Base-by-base conservation (phyloP, 73 alveolate genomes). In the Paramecium biaurelia region DNA sequence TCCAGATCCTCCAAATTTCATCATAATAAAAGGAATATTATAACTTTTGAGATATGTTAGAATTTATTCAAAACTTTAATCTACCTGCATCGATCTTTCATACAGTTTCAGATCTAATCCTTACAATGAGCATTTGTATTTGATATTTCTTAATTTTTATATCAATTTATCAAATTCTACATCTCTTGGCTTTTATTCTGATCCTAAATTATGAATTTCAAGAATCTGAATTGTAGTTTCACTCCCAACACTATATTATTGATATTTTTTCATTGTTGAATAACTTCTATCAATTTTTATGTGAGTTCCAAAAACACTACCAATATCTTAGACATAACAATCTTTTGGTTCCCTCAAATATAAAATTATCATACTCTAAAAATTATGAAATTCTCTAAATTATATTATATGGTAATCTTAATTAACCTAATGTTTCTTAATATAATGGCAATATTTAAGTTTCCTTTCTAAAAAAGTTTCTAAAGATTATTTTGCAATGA, bases 241-340 rank as follows among this genome's bases (percentile, higher is more conserved):
- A 24, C 85, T 82, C 11, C 94, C 94, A 2, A 89, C 23, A 5
- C 47, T 20, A 57, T 43, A 89, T 8, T 38, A 76, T n/a, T 89
- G 41, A 70, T 63, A 43, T 70, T 72, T 70, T 43, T 70, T 59
- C 43, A 70, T 28, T 28, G 20, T n/a, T 26, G 85, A 42, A 20
- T 70, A 41, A 9, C 5, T 53, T 45, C 56, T 70, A 21, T 47
- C 47, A 28, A 89, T 37, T 56, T 49, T 89, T 14, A 89, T 70
- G 42, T 58, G 74, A 1, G 94, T 89, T 11, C 94, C 94, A 20
- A 32, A 89, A 18, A 82, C 94, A 30, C 94, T 89, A 12, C 92
- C 94, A 11, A 89, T 23, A 68, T 89, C 94, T 63, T 70, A 58
- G 7, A 89, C 34, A 70, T 41, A 89, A 24, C 70, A 24, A 79